Evolutionary conservation across 495 filamentous ascomycete genomes (phyloP), one percentile per base, ranked within the genome.

Genomic region (Xylaria grammica): DNA sequence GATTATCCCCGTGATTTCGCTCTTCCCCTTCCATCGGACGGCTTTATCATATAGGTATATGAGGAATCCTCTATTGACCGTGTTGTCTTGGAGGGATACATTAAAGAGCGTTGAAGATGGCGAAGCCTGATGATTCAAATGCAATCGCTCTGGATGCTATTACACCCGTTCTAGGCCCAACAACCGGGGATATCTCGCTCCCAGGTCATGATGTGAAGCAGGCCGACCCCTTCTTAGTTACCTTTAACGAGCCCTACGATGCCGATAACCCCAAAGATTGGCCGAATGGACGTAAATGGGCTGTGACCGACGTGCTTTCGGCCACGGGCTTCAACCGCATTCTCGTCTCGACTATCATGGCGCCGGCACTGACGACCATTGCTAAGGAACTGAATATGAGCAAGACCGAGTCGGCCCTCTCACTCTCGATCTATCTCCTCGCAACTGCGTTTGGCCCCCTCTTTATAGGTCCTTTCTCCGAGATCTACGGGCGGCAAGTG

Each of bases 321-420:
- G 81, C 85, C 15, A 85, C 84, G 0, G 79, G 76, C 20, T 85
- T 86, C 70, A 90, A 86, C 1, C 84, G 89, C 63, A 87, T 91
- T 59, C 88, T 88, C 24, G 86, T 88, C 0, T 87, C 84, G 1
- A 87, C 85, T 3, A 90, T 91, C 84, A 82, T 91, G 24, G 85
- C 90, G 0, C 90, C 90, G 0, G 88, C 87, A 2, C 67, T 92
- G 11, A 36, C 70, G 10, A 69, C 79, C 9, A 79, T 91, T 30
- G 70, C 80, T 38, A 66, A 69, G 4, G 87, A 91, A 4, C 77
- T 91, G 11, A 29, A 84, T 36, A 86, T 90, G 7, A 75, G 71
- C 56, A 45, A 62, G 10, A 49, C 67, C 7, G 67, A 77, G 26
- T 55, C 69, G 1, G 67, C 66, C 19, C 65, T 79, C 15, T 60